Evolutionary conservation across 768 basidiomycete genomes (phyloP).

Genomic region (Gymnopilus dilepis): DNA sequence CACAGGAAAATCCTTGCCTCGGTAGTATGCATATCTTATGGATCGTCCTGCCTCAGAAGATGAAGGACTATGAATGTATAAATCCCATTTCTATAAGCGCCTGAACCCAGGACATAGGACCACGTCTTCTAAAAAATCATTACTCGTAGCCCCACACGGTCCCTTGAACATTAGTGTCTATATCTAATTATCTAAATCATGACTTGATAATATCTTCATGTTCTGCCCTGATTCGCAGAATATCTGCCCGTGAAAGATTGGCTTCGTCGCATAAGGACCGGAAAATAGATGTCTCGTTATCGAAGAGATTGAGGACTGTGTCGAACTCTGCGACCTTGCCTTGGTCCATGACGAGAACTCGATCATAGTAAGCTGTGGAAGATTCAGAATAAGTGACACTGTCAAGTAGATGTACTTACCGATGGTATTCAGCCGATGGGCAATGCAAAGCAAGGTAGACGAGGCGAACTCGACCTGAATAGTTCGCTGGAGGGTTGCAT

Average conservation of each 20-base stretch:
- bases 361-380: constrained; percentile 62
- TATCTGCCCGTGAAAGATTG: constrained; percentile 58
- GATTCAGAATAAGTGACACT: background rate
- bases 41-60: too few species aligned
- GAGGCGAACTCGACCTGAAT: constrained; percentile 65
- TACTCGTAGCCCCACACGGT: too few species aligned
- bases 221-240: constrained; percentile 54
- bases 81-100: too few species aligned
- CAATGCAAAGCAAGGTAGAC: constrained; percentile 61
- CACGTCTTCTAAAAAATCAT: too few species aligned
- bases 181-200: background rate
- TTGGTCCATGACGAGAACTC: constrained; percentile 76
- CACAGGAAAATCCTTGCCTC: background rate
- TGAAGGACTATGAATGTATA: too few species aligned
- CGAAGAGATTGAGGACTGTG: constrained; percentile 70
- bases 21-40: background rate
- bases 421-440: constrained; percentile 64
- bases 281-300: constrained; percentile 69
- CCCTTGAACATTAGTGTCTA: background rate
- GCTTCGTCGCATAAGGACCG: constrained; percentile 73
- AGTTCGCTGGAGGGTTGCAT: constrained; percentile 63
- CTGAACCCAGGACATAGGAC: too few species aligned
- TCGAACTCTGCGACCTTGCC: constrained; percentile 77
- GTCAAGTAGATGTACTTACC: constrained; percentile 33
- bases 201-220: constrained; percentile 24